Conservation (phyloP, 2,329 filamentous ascomycete species). For the Chaetomiaceae sp. region DNA sequence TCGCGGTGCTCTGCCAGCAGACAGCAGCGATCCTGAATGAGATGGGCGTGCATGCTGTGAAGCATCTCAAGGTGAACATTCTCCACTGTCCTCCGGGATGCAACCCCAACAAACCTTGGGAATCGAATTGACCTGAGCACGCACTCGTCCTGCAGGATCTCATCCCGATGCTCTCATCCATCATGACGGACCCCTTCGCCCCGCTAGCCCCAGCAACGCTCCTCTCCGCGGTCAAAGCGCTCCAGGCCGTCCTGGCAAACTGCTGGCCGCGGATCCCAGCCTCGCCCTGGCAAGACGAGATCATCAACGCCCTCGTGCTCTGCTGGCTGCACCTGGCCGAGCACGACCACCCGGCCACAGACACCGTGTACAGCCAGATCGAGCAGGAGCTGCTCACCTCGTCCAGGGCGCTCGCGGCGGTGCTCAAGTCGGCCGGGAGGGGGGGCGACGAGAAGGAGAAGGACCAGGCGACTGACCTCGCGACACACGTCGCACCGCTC, state of each 20-base stretch:
- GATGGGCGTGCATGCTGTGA: conserved; percentile 59
- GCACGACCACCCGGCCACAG: conserved; percentile 23
- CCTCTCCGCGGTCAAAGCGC: conserved; percentile 44
- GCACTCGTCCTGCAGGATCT: conserved; percentile 57
- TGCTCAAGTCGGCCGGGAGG: conserved; percentile 27
- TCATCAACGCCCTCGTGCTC: conserved; percentile 56
- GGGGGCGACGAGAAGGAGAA: neutral
- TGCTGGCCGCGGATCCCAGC: conserved; percentile 63
- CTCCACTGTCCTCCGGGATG: neutral
- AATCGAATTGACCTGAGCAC: too few species aligned
- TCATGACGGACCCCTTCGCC: conserved; percentile 66
- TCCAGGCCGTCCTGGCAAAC: conserved; percentile 55
- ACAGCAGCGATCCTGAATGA: conserved; percentile 45
- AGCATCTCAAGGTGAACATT: conserved; percentile 59
- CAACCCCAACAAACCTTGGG: too few species aligned
- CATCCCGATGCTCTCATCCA: conserved; percentile 59
- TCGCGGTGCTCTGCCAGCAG: conserved; percentile 50
- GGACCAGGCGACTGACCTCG: conserved; percentile 23
- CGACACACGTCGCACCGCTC: conserved; percentile 31
- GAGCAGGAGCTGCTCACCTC: conserved; percentile 32
- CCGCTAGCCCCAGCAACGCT: conserved; percentile 51
- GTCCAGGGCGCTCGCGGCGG: conserved; percentile 33
- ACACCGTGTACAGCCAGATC: conserved; percentile 26
- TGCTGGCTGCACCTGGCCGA: conserved; percentile 59
- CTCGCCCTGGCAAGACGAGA: conserved; percentile 53